Base-by-base conservation (phyloP, 495 filamentous ascomycete species). In the Talaromyces stipitatus region DNA sequence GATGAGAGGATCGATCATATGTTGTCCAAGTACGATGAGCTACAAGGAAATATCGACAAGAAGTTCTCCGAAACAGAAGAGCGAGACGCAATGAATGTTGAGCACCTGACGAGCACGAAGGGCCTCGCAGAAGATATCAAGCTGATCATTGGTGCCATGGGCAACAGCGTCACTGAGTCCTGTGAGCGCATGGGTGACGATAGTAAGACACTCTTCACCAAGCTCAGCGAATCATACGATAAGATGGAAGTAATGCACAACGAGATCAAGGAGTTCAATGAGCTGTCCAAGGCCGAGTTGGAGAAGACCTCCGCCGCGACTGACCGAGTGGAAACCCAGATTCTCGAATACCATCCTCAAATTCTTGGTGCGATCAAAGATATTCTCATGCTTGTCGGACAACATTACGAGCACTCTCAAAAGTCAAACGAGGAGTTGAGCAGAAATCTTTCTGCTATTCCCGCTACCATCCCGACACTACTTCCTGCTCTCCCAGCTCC, bases 101-200 rank as follows among this genome's bases (percentile, higher is more conserved):
- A 86, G 55, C 79, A 88, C 9, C 66, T 92, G 23, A 77, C 84
- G 4, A 80, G 78, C 54, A 91, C 86, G 36, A 95, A 87, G 68
- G 76, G 81, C 2, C 82, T 92, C 30, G 84, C 89, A 0, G 92
- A 97, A 60, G 92, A 96, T 57, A 84, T 97, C 43, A 89, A 85
- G 63, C 69, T 87, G 2, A 82, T 92, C 4, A 85, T 95, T 60
- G 90, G 95, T 57, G 87, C 87, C 9, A 87, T 97, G 62, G 88
- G 90, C 14, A 79, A 82, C n/a, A 83, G 85, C 24, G 81, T 95
- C 55, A 89, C 84, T n/a, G 89, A 95, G 32, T 84, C 85, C 0
- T 82, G 89, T 36, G 90, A 95, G 66, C 90, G 90, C 59, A 85
- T 92, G 76, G 81, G 86, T 43, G 86, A 85, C 56, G 89, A 94